Base-by-base conservation (phyloP, 768 basidiomycete species). In the Crepidotus variabilis region DNA sequence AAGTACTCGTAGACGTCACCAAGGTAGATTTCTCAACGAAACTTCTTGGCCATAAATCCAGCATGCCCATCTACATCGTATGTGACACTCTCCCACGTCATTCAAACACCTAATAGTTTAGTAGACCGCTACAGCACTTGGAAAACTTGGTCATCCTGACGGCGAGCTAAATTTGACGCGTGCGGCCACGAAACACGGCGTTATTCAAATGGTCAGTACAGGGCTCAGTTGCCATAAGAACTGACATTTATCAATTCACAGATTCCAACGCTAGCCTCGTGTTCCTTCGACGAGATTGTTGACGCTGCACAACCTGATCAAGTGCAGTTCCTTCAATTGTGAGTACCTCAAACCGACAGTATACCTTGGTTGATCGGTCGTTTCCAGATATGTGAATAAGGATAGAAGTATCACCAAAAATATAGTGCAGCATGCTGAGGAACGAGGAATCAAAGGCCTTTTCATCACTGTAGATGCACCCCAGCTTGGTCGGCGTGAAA, bases 391-490 rank as follows among this genome's bases (percentile, higher is more conserved):
- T 67, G 96, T 98, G 54, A 98, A 98, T 75, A 87, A 87, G 62
- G 92, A 98, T 67, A 82, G 93, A 13, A 80, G 79, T 28, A 84
- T 93, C 57, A 97, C 95, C 5, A 86, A 88, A 70, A 83, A 86
- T 56, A 84, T 94, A 51, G 91, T 98, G 0, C 84, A 90, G 63
- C 92, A 96, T 60, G 97, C 97, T 1, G 94, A 95, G 71, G 75
- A 80, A 60, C 84, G 94, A 23, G 96, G 96, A 1, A 83, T 99
- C 66, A 95, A 94, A 69, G 96, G 81, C 2, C 75, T 98, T 11
- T 98, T 98, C 71, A 97, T 98, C 68, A 98, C 96, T 0, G 96
- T 98, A 23, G 96, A 98, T 72, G 96, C 96, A 0, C 96, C 96
- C 6, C 94, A 97, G 62, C 85, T 98, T 9, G 96, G 96, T 46